Percentiles rank a stretch among this genome's conserved stretches.
phyloP scores from a whole-genome alignment of 148 eudicot species.

The Persicaria maculosa region DNA sequence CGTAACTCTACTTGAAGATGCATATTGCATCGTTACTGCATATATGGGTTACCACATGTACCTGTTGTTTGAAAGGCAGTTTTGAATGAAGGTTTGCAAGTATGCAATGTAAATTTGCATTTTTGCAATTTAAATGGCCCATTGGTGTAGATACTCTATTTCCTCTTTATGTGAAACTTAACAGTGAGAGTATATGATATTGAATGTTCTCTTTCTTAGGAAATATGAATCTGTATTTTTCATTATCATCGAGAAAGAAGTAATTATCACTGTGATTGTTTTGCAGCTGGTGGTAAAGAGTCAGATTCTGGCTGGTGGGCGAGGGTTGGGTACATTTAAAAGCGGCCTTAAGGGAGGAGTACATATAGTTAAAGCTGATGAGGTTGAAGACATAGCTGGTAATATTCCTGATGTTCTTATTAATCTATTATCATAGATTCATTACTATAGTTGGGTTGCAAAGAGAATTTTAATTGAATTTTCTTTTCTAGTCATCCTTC shows the following conservation, averaged over 20 bases:
- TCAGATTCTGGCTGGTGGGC: constrained; percentile 95
- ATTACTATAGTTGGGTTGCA: background rate
- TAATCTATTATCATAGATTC: background rate
- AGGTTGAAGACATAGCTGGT: constrained; percentile 80
- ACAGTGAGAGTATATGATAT: background rate
- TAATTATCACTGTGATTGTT: constrained; percentile 3
- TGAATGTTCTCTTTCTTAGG: constrained; percentile 7
- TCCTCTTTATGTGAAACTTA: background rate
- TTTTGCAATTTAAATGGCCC: background rate
- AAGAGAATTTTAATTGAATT: background rate
- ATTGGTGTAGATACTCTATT: background rate
- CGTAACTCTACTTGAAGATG: background rate
- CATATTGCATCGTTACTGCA: background rate
- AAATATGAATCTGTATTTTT: background rate
- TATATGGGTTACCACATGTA: background rate
- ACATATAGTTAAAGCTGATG: constrained; percentile 76
- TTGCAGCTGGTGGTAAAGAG: constrained; percentile 93
- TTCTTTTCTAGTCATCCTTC: background rate
- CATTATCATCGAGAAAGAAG: background rate
- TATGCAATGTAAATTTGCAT: background rate
- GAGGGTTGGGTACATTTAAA: constrained; percentile 92
- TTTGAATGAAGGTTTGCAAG: background rate
- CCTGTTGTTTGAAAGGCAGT: background rate
- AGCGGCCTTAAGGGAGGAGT: constrained; percentile 90
- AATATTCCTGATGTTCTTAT: constrained; percentile 11